Evolutionary conservation across 352 stramenopile genomes (phyloP), one percentile per base, ranked within the genome.

Genomic region (Pilasporangium apinafurcum): DNA sequence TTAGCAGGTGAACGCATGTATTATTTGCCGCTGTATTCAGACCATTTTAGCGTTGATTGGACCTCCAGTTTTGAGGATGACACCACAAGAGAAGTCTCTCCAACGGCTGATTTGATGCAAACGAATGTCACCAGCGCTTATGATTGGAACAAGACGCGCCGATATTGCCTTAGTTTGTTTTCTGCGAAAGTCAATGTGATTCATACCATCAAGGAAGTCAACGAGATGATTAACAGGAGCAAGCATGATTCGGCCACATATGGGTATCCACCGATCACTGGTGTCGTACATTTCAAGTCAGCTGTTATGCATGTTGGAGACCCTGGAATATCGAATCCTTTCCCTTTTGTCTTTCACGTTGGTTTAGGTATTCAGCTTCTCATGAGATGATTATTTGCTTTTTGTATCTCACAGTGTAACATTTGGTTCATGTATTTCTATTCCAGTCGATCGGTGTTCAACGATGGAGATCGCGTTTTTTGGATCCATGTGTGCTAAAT

Each of bases 291-390:
- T 0, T 66, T 80, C 33, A 86, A 86, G 45, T 89, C 76, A 1
- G 55, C 50, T 28, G 43, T 82, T 17, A 66, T 55, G 10, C 71
- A 86, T 22, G 25, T 82, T 8, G 73, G 68, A 1, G 56, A 72
- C 13, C 57, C 71, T 2, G 42, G 45, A 13, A 40, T 72, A 0
- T 12, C 51, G 2, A 82, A 84, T 41, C 53, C 59, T 4, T 79
- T 89, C 33, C 73, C 76, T 20, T 89, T 86, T 44, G 63, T 64
- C 24, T 89, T 89, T 35, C 71, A 83, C 20, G 63, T 73, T 8
- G 54, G 85, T 18, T 26, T 86, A 10, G 58, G 76, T 89, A 53
- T 21, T 14, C 12, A 20, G 14, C 1, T 49, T 21, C 17, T 37
- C 2, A 25, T 24, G 8, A 22, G 5, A 10, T 27, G 8, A 24